Evolutionary conservation across 2,329 filamentous ascomycete genomes (phyloP).

Genomic region (Polytolypa hystricis): DNA sequence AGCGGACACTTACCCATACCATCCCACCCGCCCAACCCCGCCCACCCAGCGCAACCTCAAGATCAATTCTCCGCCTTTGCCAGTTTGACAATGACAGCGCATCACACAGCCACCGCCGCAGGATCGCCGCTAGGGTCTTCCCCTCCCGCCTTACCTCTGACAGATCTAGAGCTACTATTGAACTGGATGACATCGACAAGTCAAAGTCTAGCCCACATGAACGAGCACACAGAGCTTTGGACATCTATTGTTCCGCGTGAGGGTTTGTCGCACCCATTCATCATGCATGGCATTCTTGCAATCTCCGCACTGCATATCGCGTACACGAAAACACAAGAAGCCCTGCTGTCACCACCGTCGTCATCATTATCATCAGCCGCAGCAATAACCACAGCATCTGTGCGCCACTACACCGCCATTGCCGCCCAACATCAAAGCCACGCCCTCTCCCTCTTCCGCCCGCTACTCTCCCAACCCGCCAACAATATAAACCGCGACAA

Average conservation of each 20-base stretch:
- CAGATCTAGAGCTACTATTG: constrained; percentile 26
- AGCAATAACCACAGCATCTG: constrained; percentile 7
- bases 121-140: too few species aligned
- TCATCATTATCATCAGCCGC: too few species aligned
- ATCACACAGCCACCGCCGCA: too few species aligned
- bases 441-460: constrained; percentile 18
- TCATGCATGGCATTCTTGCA: constrained; percentile 27
- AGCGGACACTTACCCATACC: not conserved
- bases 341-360: too few species aligned
- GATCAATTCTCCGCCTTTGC: too few species aligned
- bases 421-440: constrained; percentile 21
- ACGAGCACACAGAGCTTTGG: constrained; percentile 19
- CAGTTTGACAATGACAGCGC: too few species aligned
- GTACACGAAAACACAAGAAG: constrained; percentile 10
- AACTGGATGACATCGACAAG: constrained; percentile 26
- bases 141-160: too few species aligned
- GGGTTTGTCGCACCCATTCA: constrained; percentile 19
- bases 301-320: constrained; percentile 25
- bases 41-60: too few species aligned
- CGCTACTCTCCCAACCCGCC: too few species aligned
- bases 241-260: constrained; percentile 22
- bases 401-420: constrained; percentile 13
- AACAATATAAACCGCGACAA: constrained; percentile 18
- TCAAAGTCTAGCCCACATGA: constrained; percentile 19
- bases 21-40: not conserved